Conservation (phyloP, 2,329 filamentous ascomycete species). For the Colletotrichum kahawae region DNA sequence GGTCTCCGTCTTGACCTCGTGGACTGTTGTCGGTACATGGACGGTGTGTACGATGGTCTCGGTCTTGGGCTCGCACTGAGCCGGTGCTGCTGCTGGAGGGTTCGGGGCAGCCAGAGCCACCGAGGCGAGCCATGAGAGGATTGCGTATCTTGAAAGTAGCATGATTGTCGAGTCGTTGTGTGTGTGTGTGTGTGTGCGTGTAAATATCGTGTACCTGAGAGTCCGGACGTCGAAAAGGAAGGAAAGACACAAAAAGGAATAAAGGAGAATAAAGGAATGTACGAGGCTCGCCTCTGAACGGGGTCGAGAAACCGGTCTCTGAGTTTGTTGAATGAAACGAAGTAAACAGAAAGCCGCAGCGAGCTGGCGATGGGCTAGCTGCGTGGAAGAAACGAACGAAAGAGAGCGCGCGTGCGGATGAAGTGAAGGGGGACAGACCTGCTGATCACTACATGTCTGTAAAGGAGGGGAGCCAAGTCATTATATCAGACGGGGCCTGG, state of each 20-base stretch:
- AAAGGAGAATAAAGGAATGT: slow-evolving; percentile 19
- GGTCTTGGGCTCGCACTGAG: slow-evolving; percentile 8
- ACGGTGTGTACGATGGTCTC: slow-evolving; percentile 18
- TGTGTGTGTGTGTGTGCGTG: too few relatives aligned
- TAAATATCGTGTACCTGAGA: not conserved
- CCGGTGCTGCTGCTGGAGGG: not conserved
- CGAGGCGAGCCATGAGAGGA: slow-evolving; percentile 12
- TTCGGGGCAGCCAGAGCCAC: slow-evolving; percentile 12
- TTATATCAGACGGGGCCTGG: slow-evolving; percentile 16
- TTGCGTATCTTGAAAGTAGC: slow-evolving; percentile 6
- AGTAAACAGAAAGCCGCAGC: slow-evolving; percentile 3
- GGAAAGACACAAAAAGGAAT: slow-evolving; percentile 1
- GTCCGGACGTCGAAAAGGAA: not conserved
- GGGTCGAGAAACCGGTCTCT: slow-evolving; percentile 24
- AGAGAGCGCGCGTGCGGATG: not conserved
- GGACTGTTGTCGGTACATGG: slow-evolving; percentile 14
- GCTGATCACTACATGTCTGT: slow-evolving; percentile 10
- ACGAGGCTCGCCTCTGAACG: slow-evolving; percentile 21
- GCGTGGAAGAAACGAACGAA: slow-evolving; percentile 17
- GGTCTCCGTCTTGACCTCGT: not conserved
- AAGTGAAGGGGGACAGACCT: slow-evolving; percentile 17
- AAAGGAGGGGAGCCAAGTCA: slow-evolving; percentile 3
- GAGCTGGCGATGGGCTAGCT: not conserved
- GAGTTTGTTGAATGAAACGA: not conserved
- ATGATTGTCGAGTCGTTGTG: not conserved